A percentile compares a stretch with the other conserved stretches of the same genome.
Evolutionary conservation across 139 green algal species (phyloP).

Genomic region (Chlamydomonas sp.): DNA sequence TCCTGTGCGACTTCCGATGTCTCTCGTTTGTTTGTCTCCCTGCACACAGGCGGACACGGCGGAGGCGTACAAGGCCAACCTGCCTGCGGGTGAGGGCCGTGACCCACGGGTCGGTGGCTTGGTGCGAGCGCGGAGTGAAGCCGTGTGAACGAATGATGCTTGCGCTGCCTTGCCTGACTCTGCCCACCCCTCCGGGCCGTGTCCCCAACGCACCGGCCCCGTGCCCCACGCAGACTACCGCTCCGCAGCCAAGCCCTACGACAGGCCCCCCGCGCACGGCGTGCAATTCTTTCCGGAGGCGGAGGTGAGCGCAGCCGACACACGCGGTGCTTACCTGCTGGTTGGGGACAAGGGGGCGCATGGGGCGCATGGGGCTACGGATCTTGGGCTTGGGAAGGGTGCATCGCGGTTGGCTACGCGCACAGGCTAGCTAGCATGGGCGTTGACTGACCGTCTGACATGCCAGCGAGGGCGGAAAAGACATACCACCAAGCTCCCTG

Average conservation of each 20-base stretch:
- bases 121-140: too few species aligned
- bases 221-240: slow-evolving; percentile 24
- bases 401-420: too few species aligned
- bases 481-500: too few species aligned
- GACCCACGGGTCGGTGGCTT: not conserved
- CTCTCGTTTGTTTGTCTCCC: not conserved
- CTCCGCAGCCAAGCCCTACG: slow-evolving; percentile 55
- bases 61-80: slow-evolving; percentile 17
- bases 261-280: slow-evolving; percentile 73
- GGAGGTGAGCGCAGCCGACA: slow-evolving; percentile 17
- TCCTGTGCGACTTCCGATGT: not conserved
- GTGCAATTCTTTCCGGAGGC: slow-evolving; percentile 85
- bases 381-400: too few species aligned
- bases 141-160: too few species aligned
- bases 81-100: not conserved
- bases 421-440: too few species aligned
- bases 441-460: too few species aligned
- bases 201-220: too few species aligned
- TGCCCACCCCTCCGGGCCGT: too few species aligned
- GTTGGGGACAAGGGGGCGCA: not conserved
- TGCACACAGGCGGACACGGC: slow-evolving; percentile 16
- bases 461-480: too few species aligned
- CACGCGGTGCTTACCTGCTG: not conserved
- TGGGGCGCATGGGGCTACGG: not conserved
- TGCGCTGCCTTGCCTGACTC: too few species aligned